Evolutionary conservation across 2,329 filamentous ascomycete species (phyloP).

Genomic region (Rutstroemia sp.): DNA sequence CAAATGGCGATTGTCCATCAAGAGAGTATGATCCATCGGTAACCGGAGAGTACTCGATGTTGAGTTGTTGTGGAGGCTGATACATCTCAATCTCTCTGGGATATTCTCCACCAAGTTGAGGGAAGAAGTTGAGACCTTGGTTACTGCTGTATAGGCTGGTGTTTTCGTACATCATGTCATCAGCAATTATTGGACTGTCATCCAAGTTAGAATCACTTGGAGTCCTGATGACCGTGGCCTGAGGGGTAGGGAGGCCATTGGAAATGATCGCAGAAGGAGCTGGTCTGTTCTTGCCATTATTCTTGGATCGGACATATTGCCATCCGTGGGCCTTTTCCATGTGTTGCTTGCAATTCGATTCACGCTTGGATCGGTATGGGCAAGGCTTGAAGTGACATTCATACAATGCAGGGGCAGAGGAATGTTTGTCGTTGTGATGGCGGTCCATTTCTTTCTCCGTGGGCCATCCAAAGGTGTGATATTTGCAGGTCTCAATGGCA

Average conservation of each 20-base stretch:
- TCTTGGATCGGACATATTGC: conserved; percentile 88
- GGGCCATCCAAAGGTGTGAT: conserved; percentile 83
- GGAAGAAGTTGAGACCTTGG: conserved; percentile 5
- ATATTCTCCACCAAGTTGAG: background rate
- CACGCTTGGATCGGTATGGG: conserved; percentile 89
- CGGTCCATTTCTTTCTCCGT: conserved; percentile 97
- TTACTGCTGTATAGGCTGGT: conserved; percentile 17
- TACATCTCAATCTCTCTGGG: conserved; percentile 23
- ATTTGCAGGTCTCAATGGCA: conserved; percentile 74
- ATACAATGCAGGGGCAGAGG: conserved; percentile 68
- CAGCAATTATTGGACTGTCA: conserved; percentile 23
- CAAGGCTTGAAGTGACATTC: conserved; percentile 79
- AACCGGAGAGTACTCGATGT: conserved; percentile 25
- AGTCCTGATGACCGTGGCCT: conserved; percentile 48
- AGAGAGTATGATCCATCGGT: conserved; percentile 23
- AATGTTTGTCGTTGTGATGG: conserved; percentile 95
- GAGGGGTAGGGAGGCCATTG: conserved; percentile 48
- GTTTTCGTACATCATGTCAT: conserved; percentile 18
- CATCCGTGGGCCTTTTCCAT: conserved; percentile 96
- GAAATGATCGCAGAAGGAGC: conserved; percentile 32
- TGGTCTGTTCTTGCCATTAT: conserved; percentile 60
- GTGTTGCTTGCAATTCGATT: conserved; percentile 96
- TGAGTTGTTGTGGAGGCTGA: conserved; percentile 15
- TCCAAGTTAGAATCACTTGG: conserved; percentile 39
- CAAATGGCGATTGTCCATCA: conserved; percentile 26